Evolutionary conservation across 306 rosid species (phyloP), one percentile per base, ranked within the genome.

Genomic region (Cicer cuneatum): DNA sequence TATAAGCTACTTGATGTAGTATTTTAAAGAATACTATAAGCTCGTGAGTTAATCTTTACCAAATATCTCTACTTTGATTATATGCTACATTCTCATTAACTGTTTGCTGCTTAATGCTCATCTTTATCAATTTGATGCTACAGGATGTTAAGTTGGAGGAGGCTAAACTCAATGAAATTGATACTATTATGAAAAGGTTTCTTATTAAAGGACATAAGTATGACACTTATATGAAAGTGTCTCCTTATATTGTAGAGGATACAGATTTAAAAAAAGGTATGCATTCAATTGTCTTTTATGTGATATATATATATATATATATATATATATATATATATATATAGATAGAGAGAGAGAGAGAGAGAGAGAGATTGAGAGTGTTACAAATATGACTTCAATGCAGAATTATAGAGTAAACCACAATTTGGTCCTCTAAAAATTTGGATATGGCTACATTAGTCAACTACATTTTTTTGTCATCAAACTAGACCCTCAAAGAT

Each of bases 241-340:
- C 93, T 74, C 79, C 93, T 66, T 86, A 89, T 79, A 41, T 66
- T 64, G 56, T 86, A 24, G 88, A 89, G 83, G 86, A 85, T 12
- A 61, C 2, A 6, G 58, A 29, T 53, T 78, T 60, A 15, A 84
- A 83, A 15, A 84, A 83, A 52, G 84, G 89, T 86, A 43, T 58
- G 80, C 41, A 21, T 65, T 64, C 43, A 53, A 7, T 64, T 76
- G 13, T 29, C 76, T 38, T 37, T 43, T 58, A 7, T 48, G 52
- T 67, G 16, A 59, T 54, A n/a, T 13, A 16, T 74, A 2, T 24
- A 24, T 2, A 29, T 29, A 29, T 29, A 29, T 29, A 24, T 24
- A 24, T 24, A 24, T 24, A 24, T 24, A 24, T 24, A 24, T 24
- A 24, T 24, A 24, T 24, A 24, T 24, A 24, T 2, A 24, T 24